A percentile compares a stretch with the other conserved stretches of the same genome.
phyloP scores from a whole-genome alignment of 805 yeast species.

The Yamadazyma endophytica region DNA sequence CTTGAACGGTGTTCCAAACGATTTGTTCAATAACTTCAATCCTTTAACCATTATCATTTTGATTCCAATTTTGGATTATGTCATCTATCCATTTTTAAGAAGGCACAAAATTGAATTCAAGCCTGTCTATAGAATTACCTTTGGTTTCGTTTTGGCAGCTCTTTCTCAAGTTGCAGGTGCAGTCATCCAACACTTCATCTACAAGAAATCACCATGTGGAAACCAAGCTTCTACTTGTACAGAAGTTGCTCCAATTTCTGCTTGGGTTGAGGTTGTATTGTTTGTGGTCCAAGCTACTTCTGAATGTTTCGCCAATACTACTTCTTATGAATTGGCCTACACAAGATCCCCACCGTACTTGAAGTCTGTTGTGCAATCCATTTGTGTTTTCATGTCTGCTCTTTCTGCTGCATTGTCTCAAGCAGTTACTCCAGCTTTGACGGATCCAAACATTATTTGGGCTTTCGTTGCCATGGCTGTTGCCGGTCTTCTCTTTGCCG shows the following conservation, averaged over 20 bases:
- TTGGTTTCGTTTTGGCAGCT: slow-evolving; percentile 48
- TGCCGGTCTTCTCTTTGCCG: slow-evolving; percentile 27
- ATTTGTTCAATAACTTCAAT: slow-evolving; percentile 51
- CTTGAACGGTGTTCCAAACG: slow-evolving; percentile 52
- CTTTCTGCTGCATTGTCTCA: slow-evolving; percentile 45
- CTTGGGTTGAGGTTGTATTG: slow-evolving; percentile 12
- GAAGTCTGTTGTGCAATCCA: slow-evolving; percentile 49
- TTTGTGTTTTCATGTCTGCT: slow-evolving; percentile 41
- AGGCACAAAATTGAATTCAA: slow-evolving; percentile 36
- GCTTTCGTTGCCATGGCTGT: slow-evolving; percentile 39
- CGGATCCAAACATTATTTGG: slow-evolving; percentile 38
- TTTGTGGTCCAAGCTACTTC: slow-evolving; percentile 35
- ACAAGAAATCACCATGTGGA: slow-evolving; percentile 51
- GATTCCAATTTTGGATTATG: slow-evolving; percentile 47
- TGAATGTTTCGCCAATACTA: slow-evolving; percentile 49
- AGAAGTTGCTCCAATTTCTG: slow-evolving; percentile 11
- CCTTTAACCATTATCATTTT: slow-evolving; percentile 50
- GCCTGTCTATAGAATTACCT: slow-evolving; percentile 41
- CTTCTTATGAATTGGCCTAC: slow-evolving; percentile 54
- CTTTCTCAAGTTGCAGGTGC: slow-evolving; percentile 48
- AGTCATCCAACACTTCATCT: slow-evolving; percentile 44
- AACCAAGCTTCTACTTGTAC: slow-evolving; percentile 37
- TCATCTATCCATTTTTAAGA: slow-evolving; percentile 46
- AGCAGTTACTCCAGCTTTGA: slow-evolving; percentile 38
- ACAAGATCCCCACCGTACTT: slow-evolving; percentile 47